Base-by-base conservation (phyloP, 1,139 yeast genomes). In the Taphrina wiesneri region DNA sequence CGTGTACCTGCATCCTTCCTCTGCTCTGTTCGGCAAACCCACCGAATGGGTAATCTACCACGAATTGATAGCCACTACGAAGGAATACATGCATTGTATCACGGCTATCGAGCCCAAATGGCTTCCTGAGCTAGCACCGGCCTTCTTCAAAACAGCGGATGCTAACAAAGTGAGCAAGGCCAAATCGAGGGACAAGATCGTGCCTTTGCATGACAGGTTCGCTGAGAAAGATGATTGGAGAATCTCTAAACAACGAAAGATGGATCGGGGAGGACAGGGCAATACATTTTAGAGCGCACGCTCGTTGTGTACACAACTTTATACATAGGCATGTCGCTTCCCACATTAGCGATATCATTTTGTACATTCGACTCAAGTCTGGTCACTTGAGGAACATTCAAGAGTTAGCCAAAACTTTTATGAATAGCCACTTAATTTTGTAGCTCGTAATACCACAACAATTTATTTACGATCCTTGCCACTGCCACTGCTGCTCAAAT, bases 61-160 rank as follows among this genome's bases (percentile, higher is more conserved):
- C 73, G 87, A 95, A 4, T 79, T 93, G 66, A 79, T 92, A 56
- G 79, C 90, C 72, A 93, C 98, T 0, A 82, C 90, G 3, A 86
- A 85, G 73, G 98, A 92, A 78, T 93, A 91, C 75, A 90, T 93
- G 97, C 95, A 90, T 68, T 88, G 90, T 72, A 88, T 86, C 7
- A 87, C 96, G 0, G 81, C 83, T 3, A 86, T 93, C 63, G 95
- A 90, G 67, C 92, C 97, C 0, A 80, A 81, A 70, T 92, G 98
- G 97, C 79, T 93, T 51, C 80, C 87, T 6, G 91, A 88, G 71
- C 82, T 85, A 46, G 98, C 98, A 1, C 97, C 99, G 0, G 85
- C 85, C 63, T 92, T 87, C 76, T 93, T 89, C 81, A 85, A 86
- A 74, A 82, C 81, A 9, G 82, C 86, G 0, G 86, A 84, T 70